phyloP scores from a whole-genome alignment of 164 flowering plant genomes.

The Macadamia tetraphylla region DNA sequence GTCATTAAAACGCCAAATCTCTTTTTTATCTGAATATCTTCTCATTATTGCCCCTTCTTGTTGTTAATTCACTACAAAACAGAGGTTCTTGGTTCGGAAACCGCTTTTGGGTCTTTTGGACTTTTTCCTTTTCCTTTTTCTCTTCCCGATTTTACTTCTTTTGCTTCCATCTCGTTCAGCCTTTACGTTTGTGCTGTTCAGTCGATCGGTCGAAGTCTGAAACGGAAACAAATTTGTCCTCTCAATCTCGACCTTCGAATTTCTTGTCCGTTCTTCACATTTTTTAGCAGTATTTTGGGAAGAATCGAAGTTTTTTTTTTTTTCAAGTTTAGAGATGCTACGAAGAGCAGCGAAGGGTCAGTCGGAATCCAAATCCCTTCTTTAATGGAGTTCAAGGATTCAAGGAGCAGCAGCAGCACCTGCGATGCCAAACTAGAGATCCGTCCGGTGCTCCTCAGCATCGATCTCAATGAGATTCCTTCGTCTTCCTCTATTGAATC shows the following conservation, averaged over 20 bases:
- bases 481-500: slow-evolving; percentile 29
- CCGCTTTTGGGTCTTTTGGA: neutral
- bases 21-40: too few species aligned
- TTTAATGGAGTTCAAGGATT: slow-evolving; percentile 31
- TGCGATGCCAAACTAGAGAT: slow-evolving; percentile 4
- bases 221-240: neutral
- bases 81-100: neutral
- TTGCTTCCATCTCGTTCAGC: neutral
- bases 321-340: slow-evolving; percentile 1
- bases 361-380: slow-evolving; percentile 6
- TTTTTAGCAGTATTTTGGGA: neutral
- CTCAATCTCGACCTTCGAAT: neutral
- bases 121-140: neutral
- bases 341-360: neutral
- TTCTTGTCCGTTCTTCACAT: neutral
- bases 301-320: neutral
- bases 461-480: slow-evolving; percentile 77
- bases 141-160: neutral
- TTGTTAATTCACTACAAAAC: too few species aligned
- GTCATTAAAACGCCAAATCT: too few species aligned
- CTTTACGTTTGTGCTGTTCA: neutral
- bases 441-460: slow-evolving; percentile 29
- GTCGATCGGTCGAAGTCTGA: neutral
- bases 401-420: slow-evolving; percentile 6
- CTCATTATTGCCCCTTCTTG: too few species aligned